Base-by-base conservation (phyloP, 768 basidiomycete species). In the Termitomyces sp. region DNA sequence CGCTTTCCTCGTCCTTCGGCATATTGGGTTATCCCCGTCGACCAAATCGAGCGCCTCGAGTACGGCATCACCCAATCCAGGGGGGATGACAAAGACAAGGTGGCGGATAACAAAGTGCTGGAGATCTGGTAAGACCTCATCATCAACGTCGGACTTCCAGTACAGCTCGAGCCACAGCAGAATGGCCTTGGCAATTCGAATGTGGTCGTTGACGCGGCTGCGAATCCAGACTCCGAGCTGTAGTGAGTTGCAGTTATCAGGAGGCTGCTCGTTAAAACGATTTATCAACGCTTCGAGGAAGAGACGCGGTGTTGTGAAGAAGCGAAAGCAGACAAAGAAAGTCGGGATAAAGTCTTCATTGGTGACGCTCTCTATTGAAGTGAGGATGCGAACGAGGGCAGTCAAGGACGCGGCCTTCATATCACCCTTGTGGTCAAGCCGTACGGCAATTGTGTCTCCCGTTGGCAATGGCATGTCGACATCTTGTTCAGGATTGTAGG, bases 301-400 rank as follows among this genome's bases (percentile, higher is more conserved):
- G 7, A 77, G 73, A 16, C 43, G 27, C 0, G 89, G 79, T 0
- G 76, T 75, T 14, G 81, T 78, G 73, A 88, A 90, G 59, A 83
- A 78, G 27, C 89, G 83, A 71, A 90, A 92, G 51, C 80, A 83
- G n/a, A 84, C 70, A 70, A 89, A 85, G 72, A 92, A 88, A 2
- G 81, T 68, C 58, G 79, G 68, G 58, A 71, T 63, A 69, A 88
- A 66, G 38, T 79, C 68, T 52, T 70, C 66, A 55, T 85, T 78
- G 25, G 59, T 55, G 17, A 75, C 60, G 9, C 64, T 64, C 40
- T 76, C 71, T 40, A 73, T 72, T 3, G 77, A 76, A 1, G 81
- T 79, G 57, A 83, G 69, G 21, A 82, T 72, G 35, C 73, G 72
- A 38, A 82, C 69, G 53, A 82, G 71, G 37, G 76, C 76, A 14